Evolutionary conservation across 75 land plant species (phyloP), one percentile per base, ranked within the genome.

Genomic region (Sequoiadendron giganteum): DNA sequence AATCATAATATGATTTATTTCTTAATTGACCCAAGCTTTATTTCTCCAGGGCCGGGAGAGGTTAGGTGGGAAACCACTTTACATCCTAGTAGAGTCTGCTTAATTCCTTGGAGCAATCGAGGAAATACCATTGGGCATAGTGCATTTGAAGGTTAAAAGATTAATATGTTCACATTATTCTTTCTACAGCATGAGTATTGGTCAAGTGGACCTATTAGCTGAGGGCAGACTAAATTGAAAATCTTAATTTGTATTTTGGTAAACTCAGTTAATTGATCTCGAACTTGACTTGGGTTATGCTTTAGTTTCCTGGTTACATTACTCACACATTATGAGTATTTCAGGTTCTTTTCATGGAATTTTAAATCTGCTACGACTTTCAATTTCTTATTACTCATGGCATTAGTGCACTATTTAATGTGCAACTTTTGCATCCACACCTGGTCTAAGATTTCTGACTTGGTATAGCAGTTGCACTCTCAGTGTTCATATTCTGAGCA

Each of bases 41-140:
- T 81, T 85, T 36, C 77, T 87, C 52, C 90, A 93, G 94, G 94
- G 94, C 54, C 89, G 94, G 77, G 88, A 93, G 40, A 88, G 87
- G 40, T 81, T 93, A 70, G 92, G 91, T 55, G 90, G 87, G 79
- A 91, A 87, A 89, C 94, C 94, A 45, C 86, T 93, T 45, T 93
- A 91, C 88, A 92, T 93, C 48, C 94, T 93, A 16, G 91, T 93
- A 56, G 90, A 85, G 72, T 65, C 87, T 70, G 32, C 49, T 52
- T 85, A 54, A 85, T 54, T 32, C 30, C 84, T 45, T 82, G 84
- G 84, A 43, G 84, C 48, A 25, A 9, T 25, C 25, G 49, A 45
- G 32, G 48, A 21, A 40, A 82, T 39, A 40, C 43, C 10, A 40
- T 28, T 19, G 52, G 3, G 14, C 84, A 43, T 45, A 8, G 14